phyloP scores from a whole-genome alignment of 2,329 filamentous ascomycete species.

The Stemphylium vesicarium region DNA sequence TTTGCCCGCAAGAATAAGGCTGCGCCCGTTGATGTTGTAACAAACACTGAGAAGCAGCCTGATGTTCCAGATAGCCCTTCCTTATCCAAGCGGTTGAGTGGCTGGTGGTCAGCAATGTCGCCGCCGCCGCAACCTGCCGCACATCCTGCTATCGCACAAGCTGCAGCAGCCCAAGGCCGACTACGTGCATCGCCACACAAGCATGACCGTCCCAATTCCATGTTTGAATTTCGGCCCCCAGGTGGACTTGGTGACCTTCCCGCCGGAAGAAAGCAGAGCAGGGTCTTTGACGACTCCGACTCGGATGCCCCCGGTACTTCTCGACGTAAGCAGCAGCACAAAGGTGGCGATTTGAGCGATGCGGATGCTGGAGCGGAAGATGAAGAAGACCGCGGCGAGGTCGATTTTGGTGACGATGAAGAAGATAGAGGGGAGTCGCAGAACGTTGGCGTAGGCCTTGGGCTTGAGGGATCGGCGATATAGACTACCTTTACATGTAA shows the following conservation, averaged over 20 bases:
- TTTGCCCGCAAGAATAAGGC: constrained; percentile 31
- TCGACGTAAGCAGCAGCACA: constrained; percentile 12
- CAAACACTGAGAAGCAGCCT: neutral
- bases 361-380: constrained; percentile 17
- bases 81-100: constrained; percentile 38
- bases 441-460: constrained; percentile 21
- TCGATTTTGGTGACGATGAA: constrained; percentile 33
- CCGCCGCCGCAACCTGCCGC: constrained; percentile 14
- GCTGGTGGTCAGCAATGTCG: constrained; percentile 47
- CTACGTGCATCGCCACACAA: constrained; percentile 19
- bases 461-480: constrained; percentile 11
- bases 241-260: constrained; percentile 29
- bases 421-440: constrained; percentile 21
- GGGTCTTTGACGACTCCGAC: constrained; percentile 55
- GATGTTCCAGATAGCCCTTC: constrained; percentile 37
- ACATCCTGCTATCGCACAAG: constrained; percentile 10
- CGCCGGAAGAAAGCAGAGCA: constrained; percentile 33
- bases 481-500: constrained; percentile 6
- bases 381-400: constrained; percentile 18
- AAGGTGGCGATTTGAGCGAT: constrained; percentile 11
- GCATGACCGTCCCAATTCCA: constrained; percentile 41
- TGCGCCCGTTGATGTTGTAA: constrained; percentile 15
- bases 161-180: constrained; percentile 11
- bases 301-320: constrained; percentile 1
- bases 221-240: constrained; percentile 47